Conservation (phyloP, 441 rosid genomes). For the Adansonia rubrostipa region DNA sequence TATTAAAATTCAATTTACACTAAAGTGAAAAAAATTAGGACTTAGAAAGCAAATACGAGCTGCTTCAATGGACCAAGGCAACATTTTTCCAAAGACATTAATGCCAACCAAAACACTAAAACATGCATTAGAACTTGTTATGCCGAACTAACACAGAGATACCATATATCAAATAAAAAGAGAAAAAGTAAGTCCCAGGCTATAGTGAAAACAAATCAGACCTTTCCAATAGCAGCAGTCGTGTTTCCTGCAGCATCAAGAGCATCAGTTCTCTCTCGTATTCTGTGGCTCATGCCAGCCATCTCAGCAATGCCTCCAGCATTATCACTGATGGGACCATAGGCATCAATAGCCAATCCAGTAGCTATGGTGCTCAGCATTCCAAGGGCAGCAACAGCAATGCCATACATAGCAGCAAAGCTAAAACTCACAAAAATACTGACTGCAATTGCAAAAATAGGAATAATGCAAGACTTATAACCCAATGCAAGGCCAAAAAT, state of each 20-base stretch:
- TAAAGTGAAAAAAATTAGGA: neutral
- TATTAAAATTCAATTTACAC: neutral
- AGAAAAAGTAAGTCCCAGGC: neutral
- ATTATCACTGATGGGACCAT: neutral
- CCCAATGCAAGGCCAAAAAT: slow-evolving; percentile 51
- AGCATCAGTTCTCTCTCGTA: slow-evolving; percentile 7
- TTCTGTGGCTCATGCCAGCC: slow-evolving; percentile 6
- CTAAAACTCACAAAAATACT: slow-evolving; percentile 73
- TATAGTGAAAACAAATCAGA: slow-evolving; percentile 22
- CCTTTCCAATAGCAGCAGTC: slow-evolving; percentile 63
- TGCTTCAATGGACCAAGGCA: neutral
- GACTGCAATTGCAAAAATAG: slow-evolving; percentile 70
- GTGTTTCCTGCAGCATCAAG: neutral
- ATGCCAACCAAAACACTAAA: neutral
- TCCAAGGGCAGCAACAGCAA: slow-evolving; percentile 76
- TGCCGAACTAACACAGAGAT: neutral
- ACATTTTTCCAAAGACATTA: neutral
- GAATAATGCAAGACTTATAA: slow-evolving; percentile 68
- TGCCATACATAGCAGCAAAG: slow-evolving; percentile 76
- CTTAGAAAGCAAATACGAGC: neutral
- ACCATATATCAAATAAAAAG: neutral
- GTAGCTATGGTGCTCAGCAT: slow-evolving; percentile 71
- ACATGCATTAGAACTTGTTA: neutral
- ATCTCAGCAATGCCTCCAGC: slow-evolving; percentile 5
- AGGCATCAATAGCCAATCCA: neutral